Percentiles rank a stretch among this genome's conserved stretches.
Conservation (phyloP, 2,329 filamentous ascomycete genomes). For the Dichotomopilus funicola region DNA sequence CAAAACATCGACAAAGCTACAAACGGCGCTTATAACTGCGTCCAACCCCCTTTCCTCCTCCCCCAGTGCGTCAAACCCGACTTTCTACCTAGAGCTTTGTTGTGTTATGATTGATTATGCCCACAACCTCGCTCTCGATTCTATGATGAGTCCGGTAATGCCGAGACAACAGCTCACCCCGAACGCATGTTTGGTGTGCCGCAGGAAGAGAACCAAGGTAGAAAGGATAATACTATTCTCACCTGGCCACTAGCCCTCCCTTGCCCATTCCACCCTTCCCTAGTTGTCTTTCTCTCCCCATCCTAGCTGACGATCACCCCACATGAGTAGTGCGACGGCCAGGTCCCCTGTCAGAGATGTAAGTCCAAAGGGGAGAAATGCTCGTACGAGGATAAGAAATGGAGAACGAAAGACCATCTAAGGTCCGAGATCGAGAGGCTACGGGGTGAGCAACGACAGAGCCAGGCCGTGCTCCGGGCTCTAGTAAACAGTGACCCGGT, state of each 20-base stretch:
- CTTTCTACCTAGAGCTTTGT: too few species aligned
- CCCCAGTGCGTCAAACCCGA: too few species aligned
- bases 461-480: conserved; percentile 21
- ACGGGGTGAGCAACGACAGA: conserved; percentile 21
- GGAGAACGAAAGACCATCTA: conserved; percentile 25
- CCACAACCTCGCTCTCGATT: too few species aligned
- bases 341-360: conserved; percentile 23
- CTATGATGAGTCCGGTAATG: conserved; percentile 9
- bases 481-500: conserved; percentile 19
- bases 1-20: too few species aligned
- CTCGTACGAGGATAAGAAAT: conserved; percentile 25
- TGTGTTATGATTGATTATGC: too few species aligned
- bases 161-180: conserved; percentile 24
- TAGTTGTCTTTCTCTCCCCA: neutral
- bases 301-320: neutral
- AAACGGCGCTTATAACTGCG: too few species aligned
- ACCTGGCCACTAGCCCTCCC: neutral
- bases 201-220: conserved; percentile 26
- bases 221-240: too few species aligned
- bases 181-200: conserved; percentile 24
- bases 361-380: conserved; percentile 23
- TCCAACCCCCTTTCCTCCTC: too few species aligned
- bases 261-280: neutral
- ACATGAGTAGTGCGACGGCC: conserved; percentile 22
- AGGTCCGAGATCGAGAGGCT: conserved; percentile 24